Base-by-base conservation (phyloP, 805 yeast species). In the Candida insectorum region DNA sequence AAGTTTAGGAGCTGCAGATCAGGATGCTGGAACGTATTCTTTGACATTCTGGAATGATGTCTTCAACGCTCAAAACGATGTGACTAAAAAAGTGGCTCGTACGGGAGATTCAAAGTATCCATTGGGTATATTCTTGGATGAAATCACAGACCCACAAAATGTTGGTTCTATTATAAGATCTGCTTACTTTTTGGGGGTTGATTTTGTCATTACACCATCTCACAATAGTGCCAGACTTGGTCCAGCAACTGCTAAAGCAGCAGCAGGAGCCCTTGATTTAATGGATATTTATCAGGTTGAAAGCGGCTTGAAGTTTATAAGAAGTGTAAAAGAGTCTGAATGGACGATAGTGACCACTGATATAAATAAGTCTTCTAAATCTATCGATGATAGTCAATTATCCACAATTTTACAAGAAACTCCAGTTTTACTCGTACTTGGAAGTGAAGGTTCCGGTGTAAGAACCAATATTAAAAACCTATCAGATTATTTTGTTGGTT, bases 361-460 rank as follows among this genome's bases (percentile, higher is more conserved):
- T 29, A 57, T 76, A 9, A 56, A 46, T 28, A 53, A 56, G 8
- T 40, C 44, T 12, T 47, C 59, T 28, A 66, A 67, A 43, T 49
- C 41, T 17, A 40, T 77, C 12, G 68, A 60, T 7, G 40, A 62
- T 10, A 57, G 56, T 3, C 75, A 74, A 16, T 56, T 86, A 32
- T 48, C 59, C 1, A 57, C 55, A 0, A 45, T 80, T 23, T 51
- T 77, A 23, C 54, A 58, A 3, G 48, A 62, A 8, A 54, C 69
- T 1, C 96, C 96, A 0, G 71, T 77, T 23, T 49, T 89, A 41
- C 58, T 88, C 31, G 83, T 87, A 1, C 62, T 89, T 30, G 97
- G 96, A 9, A 82, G 87, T 31, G 97, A 88, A 58, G 94, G 94
- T 7, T 67, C 65, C 5, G 97, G 97, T 23, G 76, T 88, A 16